Evolutionary conservation across 495 filamentous ascomycete genomes (phyloP).

Genomic region (Hyaloscypha hepaticicola): DNA sequence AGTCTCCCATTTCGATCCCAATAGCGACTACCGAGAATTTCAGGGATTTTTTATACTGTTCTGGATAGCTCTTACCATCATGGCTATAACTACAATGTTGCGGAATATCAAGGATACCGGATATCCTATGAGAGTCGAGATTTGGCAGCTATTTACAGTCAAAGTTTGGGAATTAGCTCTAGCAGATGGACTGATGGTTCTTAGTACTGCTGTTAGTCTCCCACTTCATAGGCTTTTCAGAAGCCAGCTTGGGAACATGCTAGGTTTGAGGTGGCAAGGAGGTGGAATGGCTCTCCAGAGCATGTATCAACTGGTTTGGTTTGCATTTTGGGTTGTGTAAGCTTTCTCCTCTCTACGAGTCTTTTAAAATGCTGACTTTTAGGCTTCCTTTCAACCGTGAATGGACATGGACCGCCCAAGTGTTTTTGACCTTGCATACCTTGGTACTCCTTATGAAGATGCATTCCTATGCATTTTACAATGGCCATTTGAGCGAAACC

Average conservation of each 20-base stretch:
- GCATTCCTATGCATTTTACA: constrained; percentile 98
- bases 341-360: constrained; percentile 25
- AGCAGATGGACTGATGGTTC: constrained; percentile 82
- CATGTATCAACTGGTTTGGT: constrained; percentile 75
- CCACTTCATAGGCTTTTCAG: constrained; percentile 72
- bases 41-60: constrained; percentile 96
- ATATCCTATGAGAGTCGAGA: constrained; percentile 74
- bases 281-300: constrained; percentile 81
- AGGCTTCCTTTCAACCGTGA: constrained; percentile 81
- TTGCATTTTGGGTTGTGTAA: constrained; percentile 77
- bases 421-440: constrained; percentile 89
- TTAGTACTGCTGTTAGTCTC: constrained; percentile 66
- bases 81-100: constrained; percentile 89
- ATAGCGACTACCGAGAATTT: constrained; percentile 90
- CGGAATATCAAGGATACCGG: constrained; percentile 95
- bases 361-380: constrained; percentile 20
- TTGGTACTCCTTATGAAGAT: constrained; percentile 96
- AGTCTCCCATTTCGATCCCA: constrained; percentile 93
- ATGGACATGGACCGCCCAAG: constrained; percentile 94
- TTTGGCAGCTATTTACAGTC: constrained; percentile 82
- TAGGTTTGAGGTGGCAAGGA: constrained; percentile 67
- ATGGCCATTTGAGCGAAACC: constrained; percentile 88
- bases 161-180: constrained; percentile 85
- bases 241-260: constrained; percentile 45
- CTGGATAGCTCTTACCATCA: constrained; percentile 94